Conservation (phyloP, 148 eudicot genomes). For the Polygonum aviculare region DNA sequence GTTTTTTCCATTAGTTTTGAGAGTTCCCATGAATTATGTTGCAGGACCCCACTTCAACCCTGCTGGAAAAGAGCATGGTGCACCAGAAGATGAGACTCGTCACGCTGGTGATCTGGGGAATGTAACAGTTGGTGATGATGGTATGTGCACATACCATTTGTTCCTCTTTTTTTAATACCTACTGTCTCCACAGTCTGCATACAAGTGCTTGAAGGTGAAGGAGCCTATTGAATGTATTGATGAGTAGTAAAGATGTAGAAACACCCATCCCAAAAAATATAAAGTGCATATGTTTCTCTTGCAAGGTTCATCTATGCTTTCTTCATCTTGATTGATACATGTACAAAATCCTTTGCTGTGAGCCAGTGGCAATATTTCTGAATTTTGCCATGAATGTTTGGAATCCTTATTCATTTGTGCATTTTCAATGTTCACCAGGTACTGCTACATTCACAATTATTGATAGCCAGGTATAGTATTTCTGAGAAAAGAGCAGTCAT, state of each 20-base stretch:
- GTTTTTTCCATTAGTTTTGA: neutral
- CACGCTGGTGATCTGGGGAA: conserved; percentile 99
- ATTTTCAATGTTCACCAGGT: conserved; percentile 31
- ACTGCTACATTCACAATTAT: conserved; percentile 67
- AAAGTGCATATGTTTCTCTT: neutral
- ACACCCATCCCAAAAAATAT: neutral
- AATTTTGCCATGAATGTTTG: neutral
- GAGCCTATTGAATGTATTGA: neutral
- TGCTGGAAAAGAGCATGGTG: conserved; percentile 82
- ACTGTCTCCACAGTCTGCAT: neutral
- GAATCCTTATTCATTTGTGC: neutral
- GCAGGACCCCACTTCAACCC: conserved; percentile 97
- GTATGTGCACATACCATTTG: conserved; percentile 25
- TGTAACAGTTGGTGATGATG: conserved; percentile 85
- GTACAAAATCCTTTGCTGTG: neutral
- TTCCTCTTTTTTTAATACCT: neutral
- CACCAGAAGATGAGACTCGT: conserved; percentile 82
- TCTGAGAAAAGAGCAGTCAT: neutral
- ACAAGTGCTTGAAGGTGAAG: neutral
- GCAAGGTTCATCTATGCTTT: neutral
- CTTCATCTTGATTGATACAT: neutral
- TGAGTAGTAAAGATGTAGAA: neutral
- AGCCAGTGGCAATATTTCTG: neutral
- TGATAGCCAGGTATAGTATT: conserved; percentile 57
- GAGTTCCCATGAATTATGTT: conserved; percentile 9